phyloP scores from a whole-genome alignment of 306 rosid genomes.

The Cucumis cinereus region DNA sequence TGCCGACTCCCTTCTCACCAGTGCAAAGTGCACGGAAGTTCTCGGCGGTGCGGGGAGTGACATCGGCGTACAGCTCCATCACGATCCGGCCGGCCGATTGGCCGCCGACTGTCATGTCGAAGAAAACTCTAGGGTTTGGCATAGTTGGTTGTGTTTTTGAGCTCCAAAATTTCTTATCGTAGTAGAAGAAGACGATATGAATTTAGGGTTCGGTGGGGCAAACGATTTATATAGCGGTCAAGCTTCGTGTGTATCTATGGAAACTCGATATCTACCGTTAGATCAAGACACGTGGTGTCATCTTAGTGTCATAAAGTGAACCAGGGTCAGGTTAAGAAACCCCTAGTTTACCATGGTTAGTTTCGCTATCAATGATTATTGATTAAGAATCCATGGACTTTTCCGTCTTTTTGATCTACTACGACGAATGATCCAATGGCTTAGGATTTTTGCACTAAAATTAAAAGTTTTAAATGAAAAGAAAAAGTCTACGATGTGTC shows the following conservation, averaged over 20 bases:
- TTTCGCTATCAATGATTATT: neutral
- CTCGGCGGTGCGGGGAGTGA: slow-evolving; percentile 70
- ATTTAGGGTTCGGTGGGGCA: neutral
- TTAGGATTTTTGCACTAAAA: neutral
- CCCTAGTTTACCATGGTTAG: neutral
- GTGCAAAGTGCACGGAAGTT: slow-evolving; percentile 96
- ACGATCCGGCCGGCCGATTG: slow-evolving; percentile 53
- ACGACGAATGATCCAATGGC: neutral
- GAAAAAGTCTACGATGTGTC: neutral
- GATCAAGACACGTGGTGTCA: neutral
- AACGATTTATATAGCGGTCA: neutral
- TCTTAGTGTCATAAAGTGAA: neutral
- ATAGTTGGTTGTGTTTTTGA: neutral
- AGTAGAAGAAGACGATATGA: neutral
- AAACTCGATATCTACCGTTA: neutral
- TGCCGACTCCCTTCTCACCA: slow-evolving; percentile 79
- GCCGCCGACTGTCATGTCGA: slow-evolving; percentile 61
- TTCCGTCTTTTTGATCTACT: neutral
- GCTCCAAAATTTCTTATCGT: neutral
- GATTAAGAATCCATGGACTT: neutral
- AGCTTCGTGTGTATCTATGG: neutral
- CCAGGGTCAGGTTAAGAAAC: neutral
- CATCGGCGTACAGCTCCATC: slow-evolving; percentile 79
- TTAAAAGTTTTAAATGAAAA: too few species aligned
- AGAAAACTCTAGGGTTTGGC: slow-evolving; percentile 65